Conservation (phyloP, 2,329 filamentous ascomycete genomes). For the Fusarium bulbicola region DNA sequence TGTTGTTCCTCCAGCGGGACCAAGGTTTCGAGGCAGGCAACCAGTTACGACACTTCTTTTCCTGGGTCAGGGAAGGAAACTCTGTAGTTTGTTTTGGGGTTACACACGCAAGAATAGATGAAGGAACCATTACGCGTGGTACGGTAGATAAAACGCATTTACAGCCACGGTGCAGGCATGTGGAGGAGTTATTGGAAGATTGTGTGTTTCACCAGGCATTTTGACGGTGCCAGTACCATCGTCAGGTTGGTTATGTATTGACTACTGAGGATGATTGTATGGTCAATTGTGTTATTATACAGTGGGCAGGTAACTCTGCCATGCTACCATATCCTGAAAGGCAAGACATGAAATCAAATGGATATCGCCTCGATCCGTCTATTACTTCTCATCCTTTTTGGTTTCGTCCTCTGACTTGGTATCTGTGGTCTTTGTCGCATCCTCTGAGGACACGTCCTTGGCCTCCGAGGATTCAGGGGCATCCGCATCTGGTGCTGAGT, state of each 20-base stretch:
- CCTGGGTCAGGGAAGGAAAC: background rate
- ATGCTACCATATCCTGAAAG: background rate
- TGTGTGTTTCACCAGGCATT: background rate
- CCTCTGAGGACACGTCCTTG: slow-evolving; percentile 12
- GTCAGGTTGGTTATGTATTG: background rate
- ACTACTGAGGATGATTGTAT: background rate
- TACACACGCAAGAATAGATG: background rate
- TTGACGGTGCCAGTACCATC: background rate
- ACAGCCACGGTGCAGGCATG: background rate
- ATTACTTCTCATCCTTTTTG: slow-evolving; percentile 24
- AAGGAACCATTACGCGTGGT: background rate
- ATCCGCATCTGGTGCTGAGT: slow-evolving; percentile 1
- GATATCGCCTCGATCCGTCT: background rate
- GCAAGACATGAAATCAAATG: slow-evolving; percentile 11
- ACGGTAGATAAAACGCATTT: background rate
- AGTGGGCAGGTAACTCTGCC: background rate
- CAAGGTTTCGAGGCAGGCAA: background rate
- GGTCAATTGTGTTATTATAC: slow-evolving; percentile 21
- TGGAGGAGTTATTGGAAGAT: background rate
- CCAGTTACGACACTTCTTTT: background rate
- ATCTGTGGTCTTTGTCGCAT: background rate
- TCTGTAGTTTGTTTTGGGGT: background rate
- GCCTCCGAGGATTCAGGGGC: slow-evolving; percentile 5
- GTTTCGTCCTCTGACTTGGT: slow-evolving; percentile 6
- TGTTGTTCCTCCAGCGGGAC: background rate